Percentiles rank a stretch among this genome's conserved stretches.
Conservation (phyloP, 1,284 basidiomycete species). For the Cutaneotrichosporon curvatum region DNA sequence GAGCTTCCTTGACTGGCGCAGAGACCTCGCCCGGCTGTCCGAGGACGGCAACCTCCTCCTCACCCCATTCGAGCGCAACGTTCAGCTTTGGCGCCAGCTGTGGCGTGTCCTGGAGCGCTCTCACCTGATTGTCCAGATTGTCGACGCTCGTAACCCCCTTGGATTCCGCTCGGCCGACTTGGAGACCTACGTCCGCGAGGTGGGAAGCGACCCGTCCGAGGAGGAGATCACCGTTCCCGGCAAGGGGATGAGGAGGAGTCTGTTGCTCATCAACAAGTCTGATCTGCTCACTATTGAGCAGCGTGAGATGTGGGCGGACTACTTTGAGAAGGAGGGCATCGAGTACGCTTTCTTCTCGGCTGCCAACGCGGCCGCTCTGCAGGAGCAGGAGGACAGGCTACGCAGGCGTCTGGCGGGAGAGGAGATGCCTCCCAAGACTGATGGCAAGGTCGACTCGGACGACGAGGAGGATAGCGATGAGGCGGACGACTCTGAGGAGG, state of each 20-base stretch:
- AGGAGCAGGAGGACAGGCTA: conserved; percentile 57
- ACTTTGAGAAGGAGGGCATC: conserved; percentile 76
- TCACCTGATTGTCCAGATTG: conserved; percentile 88
- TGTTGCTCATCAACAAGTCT: conserved; percentile 93
- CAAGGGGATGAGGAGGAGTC: conserved; percentile 60
- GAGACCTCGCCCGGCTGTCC: conserved; percentile 69
- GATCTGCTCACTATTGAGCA: conserved; percentile 85
- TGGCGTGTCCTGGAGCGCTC: conserved; percentile 93
- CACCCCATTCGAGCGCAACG: conserved; percentile 90
- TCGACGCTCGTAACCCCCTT: conserved; percentile 87
- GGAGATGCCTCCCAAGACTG: conserved; percentile 22
- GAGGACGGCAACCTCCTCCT: conserved; percentile 59
- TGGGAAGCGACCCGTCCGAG: conserved; percentile 55
- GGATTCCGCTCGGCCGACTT: conserved; percentile 87
- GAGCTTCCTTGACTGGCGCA: conserved; percentile 82
- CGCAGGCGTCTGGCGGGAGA: conserved; percentile 36
- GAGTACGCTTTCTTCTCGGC: conserved; percentile 96
- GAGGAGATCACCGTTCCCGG: conserved; percentile 61
- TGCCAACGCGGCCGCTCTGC: conserved; percentile 74
- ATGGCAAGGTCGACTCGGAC: conserved; percentile 31
- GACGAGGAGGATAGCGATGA: conserved; percentile 19
- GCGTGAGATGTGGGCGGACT: conserved; percentile 85
- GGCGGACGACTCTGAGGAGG: conserved; percentile 25
- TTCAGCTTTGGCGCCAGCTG: conserved; percentile 93
- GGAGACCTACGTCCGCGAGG: conserved; percentile 75